These are phyloP conservation scores for Ambrosia artemisiifolia DNA, from an alignment of 129 eudicot species.

Conservation along the genomic window DNA sequence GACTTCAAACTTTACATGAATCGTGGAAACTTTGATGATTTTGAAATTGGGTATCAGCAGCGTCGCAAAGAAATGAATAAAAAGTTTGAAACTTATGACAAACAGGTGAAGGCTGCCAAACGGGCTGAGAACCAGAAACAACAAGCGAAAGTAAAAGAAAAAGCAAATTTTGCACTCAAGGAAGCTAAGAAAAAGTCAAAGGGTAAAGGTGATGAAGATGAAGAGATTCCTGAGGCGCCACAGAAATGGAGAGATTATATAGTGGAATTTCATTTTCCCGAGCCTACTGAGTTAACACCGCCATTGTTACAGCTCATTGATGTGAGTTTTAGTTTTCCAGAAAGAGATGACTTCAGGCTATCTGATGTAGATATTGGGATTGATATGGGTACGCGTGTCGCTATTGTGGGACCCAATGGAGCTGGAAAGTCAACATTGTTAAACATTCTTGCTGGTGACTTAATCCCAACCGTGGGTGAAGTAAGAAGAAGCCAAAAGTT, in stretches of 20 bases:
- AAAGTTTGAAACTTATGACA: constrained; percentile 22
- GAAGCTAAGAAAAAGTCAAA: constrained; percentile 64
- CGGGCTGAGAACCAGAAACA: constrained; percentile 57
- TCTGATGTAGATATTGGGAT: constrained; percentile 83
- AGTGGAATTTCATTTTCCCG: constrained; percentile 85
- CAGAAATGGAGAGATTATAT: constrained; percentile 76
- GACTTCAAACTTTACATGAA: constrained; percentile 61
- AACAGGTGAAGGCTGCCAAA: constrained; percentile 78
- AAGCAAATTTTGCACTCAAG: constrained; percentile 57
- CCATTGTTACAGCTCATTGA: too few relatives aligned
- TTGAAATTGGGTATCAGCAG: constrained; percentile 68
- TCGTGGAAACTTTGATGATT: constrained; percentile 44
- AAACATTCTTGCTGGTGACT: too few relatives aligned
- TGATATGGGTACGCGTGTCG: constrained; percentile 20
- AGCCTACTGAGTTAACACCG: constrained; percentile 67
- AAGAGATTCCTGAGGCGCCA: constrained; percentile 60
- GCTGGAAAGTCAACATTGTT: too few relatives aligned
- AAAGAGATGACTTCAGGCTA: constrained; percentile 65
- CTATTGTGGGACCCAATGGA: too few relatives aligned
- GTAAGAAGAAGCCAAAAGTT: too few relatives aligned
- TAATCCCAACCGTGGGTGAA: too few relatives aligned
- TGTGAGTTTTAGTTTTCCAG: constrained; percentile 82
- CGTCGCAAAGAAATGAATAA: constrained; percentile 46
- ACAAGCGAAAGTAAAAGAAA: constrained; percentile 74
- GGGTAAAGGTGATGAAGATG: constrained; percentile 71